phyloP scores from a whole-genome alignment of 2,329 filamentous ascomycete species.

The Immersiporthe knoxdaviesiana region DNA sequence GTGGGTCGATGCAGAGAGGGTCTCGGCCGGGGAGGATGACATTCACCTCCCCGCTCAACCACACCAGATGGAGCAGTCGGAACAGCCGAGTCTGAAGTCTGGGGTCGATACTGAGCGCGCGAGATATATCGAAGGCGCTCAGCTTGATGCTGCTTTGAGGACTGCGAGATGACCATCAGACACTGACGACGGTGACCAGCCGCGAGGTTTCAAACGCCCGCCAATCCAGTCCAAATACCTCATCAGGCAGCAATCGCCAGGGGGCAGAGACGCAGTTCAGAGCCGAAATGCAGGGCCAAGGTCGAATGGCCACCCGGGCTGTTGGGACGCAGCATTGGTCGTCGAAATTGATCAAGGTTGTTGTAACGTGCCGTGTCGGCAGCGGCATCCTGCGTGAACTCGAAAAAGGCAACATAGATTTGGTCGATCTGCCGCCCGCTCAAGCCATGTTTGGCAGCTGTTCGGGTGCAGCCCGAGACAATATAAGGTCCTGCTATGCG shows the following conservation, averaged over 20 bases:
- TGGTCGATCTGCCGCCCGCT: slow-evolving; percentile 14
- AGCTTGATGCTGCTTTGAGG: neutral
- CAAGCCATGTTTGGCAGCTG: neutral
- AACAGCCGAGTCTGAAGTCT: slow-evolving; percentile 2
- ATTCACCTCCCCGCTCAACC: slow-evolving; percentile 4
- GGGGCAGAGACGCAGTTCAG: neutral
- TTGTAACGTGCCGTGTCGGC: neutral
- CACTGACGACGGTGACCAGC: neutral
- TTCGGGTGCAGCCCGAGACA: neutral
- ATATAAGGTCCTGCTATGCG: neutral
- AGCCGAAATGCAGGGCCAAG: too few relatives aligned
- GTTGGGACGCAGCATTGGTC: neutral
- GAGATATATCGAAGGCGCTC: slow-evolving; percentile 1
- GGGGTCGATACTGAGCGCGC: slow-evolving; percentile 1
- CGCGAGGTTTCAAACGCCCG: too few relatives aligned
- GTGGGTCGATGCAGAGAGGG: slow-evolving; percentile 10
- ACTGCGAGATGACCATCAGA: neutral
- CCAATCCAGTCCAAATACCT: neutral
- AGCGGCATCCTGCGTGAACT: neutral
- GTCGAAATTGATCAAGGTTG: neutral
- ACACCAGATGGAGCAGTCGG: neutral
- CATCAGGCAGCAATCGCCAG: slow-evolving; percentile 4
- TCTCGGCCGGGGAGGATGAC: slow-evolving; percentile 4
- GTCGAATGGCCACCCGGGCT: neutral
- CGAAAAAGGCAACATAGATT: slow-evolving; percentile 1